Evolutionary conservation across 2,329 filamentous ascomycete genomes (phyloP), one percentile per base, ranked within the genome.

Genomic region (Botrytis sinoallii): DNA sequence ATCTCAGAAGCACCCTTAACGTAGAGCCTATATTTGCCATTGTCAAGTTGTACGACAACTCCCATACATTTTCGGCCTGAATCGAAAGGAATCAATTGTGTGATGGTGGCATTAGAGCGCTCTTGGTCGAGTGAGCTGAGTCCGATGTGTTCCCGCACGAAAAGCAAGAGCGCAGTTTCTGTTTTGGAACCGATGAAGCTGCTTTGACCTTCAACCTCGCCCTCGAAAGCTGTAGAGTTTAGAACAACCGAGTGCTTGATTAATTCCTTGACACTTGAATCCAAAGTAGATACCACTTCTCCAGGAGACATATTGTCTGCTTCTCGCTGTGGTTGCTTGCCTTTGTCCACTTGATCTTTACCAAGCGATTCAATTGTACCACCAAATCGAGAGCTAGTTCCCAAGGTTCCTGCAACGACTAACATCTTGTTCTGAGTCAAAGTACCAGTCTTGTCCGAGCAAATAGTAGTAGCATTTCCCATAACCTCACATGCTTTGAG

Each of bases 381-480:
- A 70, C 84, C 85, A 79, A 91, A 91, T 74, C 86, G 85, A 57
- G 86, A 85, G 74, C 84, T 85, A 22, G 86, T 86, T 44, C 91
- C 91, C 59, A 93, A 82, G 8, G 90, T 90, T 10, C 91, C 92
- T 40, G 92, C 90, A 44, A 94, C 92, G 1, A 94, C 91, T 0
- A 90, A 92, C 91, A 93, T 93, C 81, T 90, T 89, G 79, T 93
- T 93, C 74, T 92, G 90, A 0, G 91, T 93, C 29, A 93, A 83
- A 8, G 91, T 93, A 68, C 91, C 91, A 1, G 91, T 93, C 82
- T 93, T 93, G 81, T 93, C 93, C 6, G 92, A 94, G 82, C 93
- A 95, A 52, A 95, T 91, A 0, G 92, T 92, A 2, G 89, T 91
- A 4, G 89, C 89, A 77, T 92, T 92, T 8, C 90, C 90, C 90